Conservation (phyloP, 1,139 yeast genomes). For the Diutina rugosa region DNA sequence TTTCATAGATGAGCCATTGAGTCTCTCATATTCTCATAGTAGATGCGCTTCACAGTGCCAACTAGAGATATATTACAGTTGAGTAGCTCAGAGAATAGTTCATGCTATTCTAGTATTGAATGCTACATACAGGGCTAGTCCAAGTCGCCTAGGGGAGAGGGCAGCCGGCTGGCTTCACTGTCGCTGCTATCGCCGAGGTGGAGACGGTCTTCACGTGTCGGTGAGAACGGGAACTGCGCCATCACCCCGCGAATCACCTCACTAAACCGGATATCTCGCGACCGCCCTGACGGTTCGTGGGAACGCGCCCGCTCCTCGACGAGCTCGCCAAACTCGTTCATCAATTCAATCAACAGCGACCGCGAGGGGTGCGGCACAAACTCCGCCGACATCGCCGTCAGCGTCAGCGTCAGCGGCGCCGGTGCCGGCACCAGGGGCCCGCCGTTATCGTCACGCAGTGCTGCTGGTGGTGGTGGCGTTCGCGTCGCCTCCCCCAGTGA, state of each 20-base stretch:
- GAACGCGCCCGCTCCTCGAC: constrained; percentile 7
- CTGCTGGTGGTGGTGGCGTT: neutral
- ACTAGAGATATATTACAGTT: too few relatives aligned
- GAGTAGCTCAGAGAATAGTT: too few relatives aligned
- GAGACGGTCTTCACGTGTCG: neutral
- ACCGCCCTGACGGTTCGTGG: neutral
- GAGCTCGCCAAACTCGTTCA: constrained; percentile 14
- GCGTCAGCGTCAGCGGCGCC: neutral
- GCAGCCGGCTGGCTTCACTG: neutral
- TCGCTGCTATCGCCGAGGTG: neutral
- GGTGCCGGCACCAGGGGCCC: neutral
- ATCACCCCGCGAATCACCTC: neutral
- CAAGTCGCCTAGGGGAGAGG: too few relatives aligned
- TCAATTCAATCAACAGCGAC: constrained; percentile 6
- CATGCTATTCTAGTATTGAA: too few relatives aligned
- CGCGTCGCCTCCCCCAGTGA: neutral
- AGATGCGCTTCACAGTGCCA: too few relatives aligned
- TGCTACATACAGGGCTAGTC: too few relatives aligned
- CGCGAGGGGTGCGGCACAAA: neutral
- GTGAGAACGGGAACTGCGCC: neutral
- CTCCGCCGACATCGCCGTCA: neutral
- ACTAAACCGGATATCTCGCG: neutral
- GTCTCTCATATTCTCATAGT: too few relatives aligned
- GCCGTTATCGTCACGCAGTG: neutral
- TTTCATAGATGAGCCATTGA: too few relatives aligned